Evolutionary conservation across 1,139 yeast species (phyloP).

Genomic region (Sugiyamaella xylanicola): DNA sequence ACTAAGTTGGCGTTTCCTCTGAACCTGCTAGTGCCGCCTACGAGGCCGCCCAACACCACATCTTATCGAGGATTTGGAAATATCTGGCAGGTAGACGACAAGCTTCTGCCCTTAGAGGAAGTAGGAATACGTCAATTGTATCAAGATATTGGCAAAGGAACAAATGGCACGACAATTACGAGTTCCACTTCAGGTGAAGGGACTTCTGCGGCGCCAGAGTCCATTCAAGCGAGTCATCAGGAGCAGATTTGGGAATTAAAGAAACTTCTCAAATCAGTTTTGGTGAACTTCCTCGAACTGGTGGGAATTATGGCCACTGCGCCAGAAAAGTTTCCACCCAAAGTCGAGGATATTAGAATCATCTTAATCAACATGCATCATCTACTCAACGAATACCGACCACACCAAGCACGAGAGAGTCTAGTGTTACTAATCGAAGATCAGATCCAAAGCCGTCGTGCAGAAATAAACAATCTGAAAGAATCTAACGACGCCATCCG

Average conservation of each 20-base stretch:
- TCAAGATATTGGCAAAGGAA: conserved; percentile 39
- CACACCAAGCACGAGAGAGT: conserved; percentile 86
- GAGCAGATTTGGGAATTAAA: conserved; percentile 67
- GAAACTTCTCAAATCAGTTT: conserved; percentile 64
- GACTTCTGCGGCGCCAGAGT: background rate
- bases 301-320: conserved; percentile 70
- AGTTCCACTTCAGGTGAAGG: background rate
- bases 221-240: conserved; percentile 28
- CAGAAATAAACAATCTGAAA: conserved; percentile 33
- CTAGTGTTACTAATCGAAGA: conserved; percentile 69
- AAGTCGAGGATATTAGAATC: conserved; percentile 70
- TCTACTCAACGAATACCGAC: conserved; percentile 78
- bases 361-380: conserved; percentile 85
- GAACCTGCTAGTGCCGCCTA: conserved; percentile 65
- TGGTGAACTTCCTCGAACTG: conserved; percentile 72
- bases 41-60: conserved; percentile 52
- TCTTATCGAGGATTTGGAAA: conserved; percentile 80
- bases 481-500: conserved; percentile 34
- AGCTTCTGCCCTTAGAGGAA: conserved; percentile 64
- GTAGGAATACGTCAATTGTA: conserved; percentile 72
- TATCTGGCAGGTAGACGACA: conserved; percentile 75
- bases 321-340: conserved; percentile 63
- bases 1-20: conserved; percentile 42
- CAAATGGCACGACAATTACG: conserved; percentile 27
- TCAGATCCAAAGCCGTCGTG: conserved; percentile 35